Conservation (phyloP, 768 basidiomycete genomes). For the Rhizopogon vinicolor region DNA sequence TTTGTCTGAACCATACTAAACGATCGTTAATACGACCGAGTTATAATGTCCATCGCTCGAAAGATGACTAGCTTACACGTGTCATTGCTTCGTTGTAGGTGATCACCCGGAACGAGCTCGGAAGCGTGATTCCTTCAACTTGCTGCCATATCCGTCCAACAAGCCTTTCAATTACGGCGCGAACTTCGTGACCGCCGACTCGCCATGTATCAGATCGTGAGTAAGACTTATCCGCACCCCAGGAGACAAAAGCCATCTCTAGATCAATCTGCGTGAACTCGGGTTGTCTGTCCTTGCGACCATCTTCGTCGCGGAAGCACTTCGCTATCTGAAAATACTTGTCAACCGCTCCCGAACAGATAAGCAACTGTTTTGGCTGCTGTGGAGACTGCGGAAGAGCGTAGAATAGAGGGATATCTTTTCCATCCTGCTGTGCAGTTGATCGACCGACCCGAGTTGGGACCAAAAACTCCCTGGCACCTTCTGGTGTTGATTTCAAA, state of each 20-base stretch:
- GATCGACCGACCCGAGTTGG: conserved; percentile 57
- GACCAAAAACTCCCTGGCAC: conserved; percentile 90
- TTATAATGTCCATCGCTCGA: conserved; percentile 8
- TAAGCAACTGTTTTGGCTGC: conserved; percentile 91
- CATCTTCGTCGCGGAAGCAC: conserved; percentile 96
- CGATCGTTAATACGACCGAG: conserved; percentile 14
- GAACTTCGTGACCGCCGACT: conserved; percentile 83
- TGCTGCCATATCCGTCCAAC: conserved; percentile 74
- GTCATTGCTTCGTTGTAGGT: conserved; percentile 91
- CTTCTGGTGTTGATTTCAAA: conserved; percentile 89
- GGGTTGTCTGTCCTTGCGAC: conserved; percentile 91
- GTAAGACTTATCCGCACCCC: conserved; percentile 40
- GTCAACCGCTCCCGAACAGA: conserved; percentile 86
- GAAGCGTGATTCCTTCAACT: conserved; percentile 57
- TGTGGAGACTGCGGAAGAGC: conserved; percentile 94
- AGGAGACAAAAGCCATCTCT: conserved; percentile 93
- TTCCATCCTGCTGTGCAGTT: conserved; percentile 10
- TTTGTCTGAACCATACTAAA: conserved; percentile 90
- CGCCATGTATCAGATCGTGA: conserved; percentile 51
- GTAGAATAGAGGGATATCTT: conserved; percentile 55
- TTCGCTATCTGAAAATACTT: conserved; percentile 90
- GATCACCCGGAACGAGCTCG: conserved; percentile 70
- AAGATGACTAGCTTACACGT: conserved; percentile 45
- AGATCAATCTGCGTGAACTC: conserved; percentile 97
- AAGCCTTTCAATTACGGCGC: conserved; percentile 71